phyloP scores from a whole-genome alignment of 805 yeast genomes.

The Lipomyces kockii region DNA sequence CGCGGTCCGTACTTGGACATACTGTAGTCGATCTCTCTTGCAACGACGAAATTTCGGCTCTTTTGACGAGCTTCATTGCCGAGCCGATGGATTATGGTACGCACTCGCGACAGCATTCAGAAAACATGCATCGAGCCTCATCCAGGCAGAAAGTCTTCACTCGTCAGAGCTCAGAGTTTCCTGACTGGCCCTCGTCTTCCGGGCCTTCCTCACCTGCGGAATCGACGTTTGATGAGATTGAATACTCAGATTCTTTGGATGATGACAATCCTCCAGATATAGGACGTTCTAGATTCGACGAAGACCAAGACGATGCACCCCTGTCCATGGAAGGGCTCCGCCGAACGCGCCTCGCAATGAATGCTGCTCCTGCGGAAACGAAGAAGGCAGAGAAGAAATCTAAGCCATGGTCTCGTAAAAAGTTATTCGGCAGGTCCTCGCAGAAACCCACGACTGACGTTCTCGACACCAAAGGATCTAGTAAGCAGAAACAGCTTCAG shows the following conservation, averaged over 20 bases:
- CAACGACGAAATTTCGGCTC: constrained; percentile 6
- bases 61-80: constrained; percentile 12
- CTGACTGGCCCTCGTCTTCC: constrained; percentile 36
- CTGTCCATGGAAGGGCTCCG: constrained; percentile 13
- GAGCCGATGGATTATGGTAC: background rate
- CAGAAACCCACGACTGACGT: background rate
- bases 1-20: constrained; percentile 57
- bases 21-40: constrained; percentile 40
- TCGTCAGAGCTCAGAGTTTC: constrained; percentile 21
- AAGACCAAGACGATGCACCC: constrained; percentile 13
- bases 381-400: constrained; percentile 18
- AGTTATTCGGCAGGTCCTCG: constrained; percentile 9
- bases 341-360: background rate
- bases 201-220: constrained; percentile 35
- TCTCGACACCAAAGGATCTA: constrained; percentile 5
- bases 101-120: background rate
- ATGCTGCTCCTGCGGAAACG: background rate
- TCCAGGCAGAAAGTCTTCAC: constrained; percentile 3
- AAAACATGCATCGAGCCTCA: constrained; percentile 5
- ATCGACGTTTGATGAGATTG: constrained; percentile 23
- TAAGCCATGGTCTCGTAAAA: constrained; percentile 16
- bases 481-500: constrained; percentile 21
- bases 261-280: constrained; percentile 2
- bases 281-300: background rate
- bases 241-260: constrained; percentile 16